phyloP scores from a whole-genome alignment of 163 green algal species.

The Trebouxiophyceae sp. region DNA sequence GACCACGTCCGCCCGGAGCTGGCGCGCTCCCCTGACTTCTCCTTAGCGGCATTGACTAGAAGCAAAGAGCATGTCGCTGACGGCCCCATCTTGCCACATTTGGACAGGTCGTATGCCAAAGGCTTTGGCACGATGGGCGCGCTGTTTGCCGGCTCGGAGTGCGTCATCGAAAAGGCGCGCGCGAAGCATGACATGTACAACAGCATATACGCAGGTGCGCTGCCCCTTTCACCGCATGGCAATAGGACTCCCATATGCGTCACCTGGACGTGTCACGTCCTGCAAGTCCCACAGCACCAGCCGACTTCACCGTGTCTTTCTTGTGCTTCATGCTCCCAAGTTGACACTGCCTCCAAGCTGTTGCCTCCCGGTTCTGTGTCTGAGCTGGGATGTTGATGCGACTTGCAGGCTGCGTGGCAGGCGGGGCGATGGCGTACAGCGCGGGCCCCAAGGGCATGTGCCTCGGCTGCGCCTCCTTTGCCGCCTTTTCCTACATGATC shows the following conservation, averaged over 20 bases:
- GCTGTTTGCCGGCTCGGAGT: slow-evolving; percentile 91
- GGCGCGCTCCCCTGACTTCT: slow-evolving; percentile 30
- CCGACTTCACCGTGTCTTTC: neutral
- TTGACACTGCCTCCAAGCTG: neutral
- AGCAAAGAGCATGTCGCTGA: too few species aligned
- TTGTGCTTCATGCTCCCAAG: neutral
- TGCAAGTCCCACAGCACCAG: too few species aligned
- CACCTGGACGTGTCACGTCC: too few species aligned
- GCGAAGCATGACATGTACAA: slow-evolving; percentile 93
- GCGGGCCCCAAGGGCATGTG: slow-evolving; percentile 79
- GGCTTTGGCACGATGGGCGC: slow-evolving; percentile 89
- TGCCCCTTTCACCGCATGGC: neutral
- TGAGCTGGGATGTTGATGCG: neutral
- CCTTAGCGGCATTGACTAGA: too few species aligned
- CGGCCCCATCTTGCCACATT: too few species aligned
- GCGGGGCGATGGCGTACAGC: slow-evolving; percentile 71
- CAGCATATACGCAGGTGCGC: slow-evolving; percentile 44
- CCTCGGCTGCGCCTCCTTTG: slow-evolving; percentile 83
- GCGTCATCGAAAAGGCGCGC: slow-evolving; percentile 85
- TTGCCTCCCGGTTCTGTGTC: too few species aligned
- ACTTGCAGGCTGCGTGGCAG: slow-evolving; percentile 72
- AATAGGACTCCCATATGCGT: too few species aligned
- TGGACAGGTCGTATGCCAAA: slow-evolving; percentile 84
- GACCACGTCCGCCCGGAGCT: slow-evolving; percentile 32
- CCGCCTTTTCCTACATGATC: slow-evolving; percentile 80